Conservation (phyloP, 2,329 filamentous ascomycete species). For the Colletotrichum lupini region DNA sequence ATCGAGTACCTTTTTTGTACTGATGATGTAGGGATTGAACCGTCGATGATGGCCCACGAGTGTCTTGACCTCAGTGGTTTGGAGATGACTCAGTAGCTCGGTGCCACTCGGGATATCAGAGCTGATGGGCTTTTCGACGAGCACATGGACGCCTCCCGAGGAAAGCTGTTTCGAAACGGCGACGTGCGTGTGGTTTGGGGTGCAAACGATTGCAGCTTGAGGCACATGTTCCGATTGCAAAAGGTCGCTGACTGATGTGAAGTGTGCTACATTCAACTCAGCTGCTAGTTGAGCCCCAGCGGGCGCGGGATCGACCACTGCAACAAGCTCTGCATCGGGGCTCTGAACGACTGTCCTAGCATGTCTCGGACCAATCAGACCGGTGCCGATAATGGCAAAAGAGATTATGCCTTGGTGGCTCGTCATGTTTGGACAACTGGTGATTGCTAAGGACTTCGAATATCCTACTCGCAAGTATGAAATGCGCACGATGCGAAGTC, state of each 20-base stretch:
- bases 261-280: constrained; percentile 39
- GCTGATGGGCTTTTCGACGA: constrained; percentile 69
- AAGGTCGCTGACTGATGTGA: constrained; percentile 52
- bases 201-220: constrained; percentile 68
- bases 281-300: constrained; percentile 37
- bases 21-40: constrained; percentile 66
- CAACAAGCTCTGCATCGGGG: constrained; percentile 39
- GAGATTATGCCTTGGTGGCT: neutral
- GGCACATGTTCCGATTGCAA: constrained; percentile 51
- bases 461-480: neutral
- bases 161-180: constrained; percentile 60
- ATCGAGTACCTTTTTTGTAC: constrained; percentile 57
- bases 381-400: constrained; percentile 46
- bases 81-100: constrained; percentile 43
- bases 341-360: constrained; percentile 42
- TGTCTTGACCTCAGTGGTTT: constrained; percentile 49
- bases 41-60: constrained; percentile 69
- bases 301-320: constrained; percentile 45
- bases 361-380: constrained; percentile 45
- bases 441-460: neutral
- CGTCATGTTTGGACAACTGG: neutral
- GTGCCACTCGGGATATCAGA: constrained; percentile 50
- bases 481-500: neutral
- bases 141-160: constrained; percentile 58
- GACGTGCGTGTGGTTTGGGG: constrained; percentile 69